These are phyloP conservation scores for Talaromyces sp. DNA, from an alignment of 2,329 filamentous ascomycete genomes.

Conservation along the genomic window DNA sequence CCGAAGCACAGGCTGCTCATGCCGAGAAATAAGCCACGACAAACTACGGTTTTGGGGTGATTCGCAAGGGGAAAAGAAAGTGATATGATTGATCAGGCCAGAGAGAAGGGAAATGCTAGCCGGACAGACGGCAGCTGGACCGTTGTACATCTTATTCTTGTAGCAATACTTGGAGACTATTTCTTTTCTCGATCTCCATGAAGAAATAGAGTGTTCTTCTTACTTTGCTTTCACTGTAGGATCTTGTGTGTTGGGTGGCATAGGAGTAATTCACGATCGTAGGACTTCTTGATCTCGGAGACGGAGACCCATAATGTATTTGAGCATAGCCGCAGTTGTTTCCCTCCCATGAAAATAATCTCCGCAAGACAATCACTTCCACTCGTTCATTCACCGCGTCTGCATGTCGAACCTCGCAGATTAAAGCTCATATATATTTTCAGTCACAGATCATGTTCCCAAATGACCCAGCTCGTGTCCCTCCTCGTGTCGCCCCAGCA, in stretches of 20 bases:
- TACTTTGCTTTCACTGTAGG: background rate
- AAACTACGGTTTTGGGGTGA: background rate
- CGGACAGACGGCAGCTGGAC: constrained; percentile 5
- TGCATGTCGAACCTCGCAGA: background rate
- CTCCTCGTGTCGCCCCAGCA: constrained; percentile 29
- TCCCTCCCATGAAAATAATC: background rate
- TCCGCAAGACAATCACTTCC: background rate
- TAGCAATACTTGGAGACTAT: constrained; percentile 29
- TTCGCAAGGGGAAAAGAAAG: background rate
- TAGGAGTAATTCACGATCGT: background rate
- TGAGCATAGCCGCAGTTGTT: background rate
- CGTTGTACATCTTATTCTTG: constrained; percentile 28
- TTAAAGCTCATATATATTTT: background rate
- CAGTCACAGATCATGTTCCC: constrained; percentile 26
- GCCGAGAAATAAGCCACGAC: constrained; percentile 37
- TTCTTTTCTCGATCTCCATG: constrained; percentile 1
- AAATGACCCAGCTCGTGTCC: constrained; percentile 29
- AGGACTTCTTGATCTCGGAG: background rate
- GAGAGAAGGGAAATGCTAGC: background rate
- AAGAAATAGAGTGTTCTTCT: constrained; percentile 14
- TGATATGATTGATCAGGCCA: background rate
- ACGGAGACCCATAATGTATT: background rate
- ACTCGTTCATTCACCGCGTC: background rate
- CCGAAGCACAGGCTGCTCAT: constrained; percentile 43
- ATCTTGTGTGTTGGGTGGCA: background rate